A percentile compares a stretch with the other conserved stretches of the same genome.
Evolutionary conservation across 176 grass and related monocot species (phyloP).

Genomic region (Coix lacrymajobi): DNA sequence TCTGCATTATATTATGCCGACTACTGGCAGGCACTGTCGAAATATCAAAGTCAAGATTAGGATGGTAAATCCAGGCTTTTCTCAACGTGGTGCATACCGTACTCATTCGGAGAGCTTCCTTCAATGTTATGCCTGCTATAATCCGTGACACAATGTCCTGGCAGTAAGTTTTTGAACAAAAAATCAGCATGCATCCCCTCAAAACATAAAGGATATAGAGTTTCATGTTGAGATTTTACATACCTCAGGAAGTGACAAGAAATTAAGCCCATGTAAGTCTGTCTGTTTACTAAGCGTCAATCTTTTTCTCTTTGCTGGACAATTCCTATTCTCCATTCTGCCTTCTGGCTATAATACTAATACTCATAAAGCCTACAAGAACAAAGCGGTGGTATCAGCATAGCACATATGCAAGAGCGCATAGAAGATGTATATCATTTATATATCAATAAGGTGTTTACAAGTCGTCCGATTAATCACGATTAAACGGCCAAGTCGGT

Average conservation of each 20-base stretch:
- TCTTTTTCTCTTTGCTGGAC: neutral
- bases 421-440: neutral
- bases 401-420: neutral
- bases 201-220: neutral
- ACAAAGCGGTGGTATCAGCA: neutral
- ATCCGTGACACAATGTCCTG: slow-evolving; percentile 8
- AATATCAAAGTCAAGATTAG: slow-evolving; percentile 18
- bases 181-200: slow-evolving; percentile 1
- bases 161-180: neutral
- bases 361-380: neutral
- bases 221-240: neutral
- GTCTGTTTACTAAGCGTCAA: neutral
- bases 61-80: neutral
- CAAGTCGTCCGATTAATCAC: too few species aligned
- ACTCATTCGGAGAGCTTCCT: slow-evolving; percentile 11
- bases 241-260: slow-evolving; percentile 21
- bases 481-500: too few species aligned
- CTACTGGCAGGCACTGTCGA: neutral
- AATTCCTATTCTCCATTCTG: neutral
- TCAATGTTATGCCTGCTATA: neutral
- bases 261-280: neutral
- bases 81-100: neutral
- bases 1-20: neutral
- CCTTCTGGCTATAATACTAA: neutral
- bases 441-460: too few species aligned